phyloP scores from a whole-genome alignment of 495 filamentous ascomycete species.

The Hypoxylon lienhwacheense region DNA sequence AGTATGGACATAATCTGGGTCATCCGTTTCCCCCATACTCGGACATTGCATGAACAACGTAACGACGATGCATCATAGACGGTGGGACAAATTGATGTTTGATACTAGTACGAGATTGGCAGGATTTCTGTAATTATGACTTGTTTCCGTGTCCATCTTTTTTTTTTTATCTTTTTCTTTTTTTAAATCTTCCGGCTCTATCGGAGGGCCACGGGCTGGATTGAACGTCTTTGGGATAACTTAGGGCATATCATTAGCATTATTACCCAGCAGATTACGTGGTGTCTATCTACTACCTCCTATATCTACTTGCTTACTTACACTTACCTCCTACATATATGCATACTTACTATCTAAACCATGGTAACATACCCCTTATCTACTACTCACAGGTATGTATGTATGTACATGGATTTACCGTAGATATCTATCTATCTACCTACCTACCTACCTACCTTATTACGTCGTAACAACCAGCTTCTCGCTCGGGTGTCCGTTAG shows the following conservation, averaged over 20 bases:
- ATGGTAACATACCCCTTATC: too few species aligned
- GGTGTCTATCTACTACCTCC: background rate
- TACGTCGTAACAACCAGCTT: background rate
- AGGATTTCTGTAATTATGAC: too few species aligned
- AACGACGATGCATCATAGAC: conserved; percentile 31
- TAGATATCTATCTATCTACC: background rate
- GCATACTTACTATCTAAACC: too few species aligned
- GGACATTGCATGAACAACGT: conserved; percentile 12
- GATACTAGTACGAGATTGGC: conserved; percentile 20
- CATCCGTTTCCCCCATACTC: background rate
- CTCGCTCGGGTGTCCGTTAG: background rate
- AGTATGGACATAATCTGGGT: conserved; percentile 13
- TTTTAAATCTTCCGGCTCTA: background rate
- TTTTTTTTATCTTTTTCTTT: background rate
- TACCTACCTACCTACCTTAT: background rate
- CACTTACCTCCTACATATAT: too few species aligned
- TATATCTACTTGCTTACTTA: too few species aligned
- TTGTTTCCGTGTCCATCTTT: background rate
- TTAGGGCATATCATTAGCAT: conserved; percentile 3
- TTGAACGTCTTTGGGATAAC: background rate
- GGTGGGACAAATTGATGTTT: conserved; percentile 30
- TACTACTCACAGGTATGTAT: too few species aligned
- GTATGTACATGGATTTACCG: too few species aligned
- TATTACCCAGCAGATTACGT: too few species aligned
- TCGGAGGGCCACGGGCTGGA: too few species aligned